These are phyloP conservation scores for Ceratobasidium theobromae DNA, from an alignment of 1,284 basidiomycete genomes.

Conservation along the genomic window DNA sequence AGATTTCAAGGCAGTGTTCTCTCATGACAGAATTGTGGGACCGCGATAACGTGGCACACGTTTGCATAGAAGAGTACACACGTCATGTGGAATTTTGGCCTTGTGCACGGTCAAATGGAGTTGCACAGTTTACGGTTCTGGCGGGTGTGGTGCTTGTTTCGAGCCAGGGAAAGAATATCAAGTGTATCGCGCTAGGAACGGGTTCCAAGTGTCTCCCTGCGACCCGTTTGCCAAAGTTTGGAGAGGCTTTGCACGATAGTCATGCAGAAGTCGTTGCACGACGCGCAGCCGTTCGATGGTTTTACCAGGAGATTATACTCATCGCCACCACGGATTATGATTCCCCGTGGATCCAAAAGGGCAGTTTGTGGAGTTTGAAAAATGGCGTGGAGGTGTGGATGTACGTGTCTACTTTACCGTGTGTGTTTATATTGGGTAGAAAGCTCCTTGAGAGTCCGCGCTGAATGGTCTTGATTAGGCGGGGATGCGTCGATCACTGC, in stretches of 20 bases:
- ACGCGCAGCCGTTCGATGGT: constrained; percentile 78
- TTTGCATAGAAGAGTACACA: constrained; percentile 13
- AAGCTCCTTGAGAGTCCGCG: constrained; percentile 16
- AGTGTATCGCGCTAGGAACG: constrained; percentile 73
- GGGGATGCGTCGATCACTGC: constrained; percentile 87
- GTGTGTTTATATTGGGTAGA: constrained; percentile 50
- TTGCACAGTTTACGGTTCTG: constrained; percentile 33
- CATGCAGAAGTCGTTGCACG: constrained; percentile 90
- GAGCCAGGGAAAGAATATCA: constrained; percentile 37
- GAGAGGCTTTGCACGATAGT: constrained; percentile 83
- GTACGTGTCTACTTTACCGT: constrained; percentile 89
- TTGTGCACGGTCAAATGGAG: constrained; percentile 33
- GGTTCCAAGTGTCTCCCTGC: constrained; percentile 86
- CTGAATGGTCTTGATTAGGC: constrained; percentile 52
- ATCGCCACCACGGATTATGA: background rate
- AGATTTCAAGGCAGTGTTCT: too few species aligned
- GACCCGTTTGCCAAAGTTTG: constrained; percentile 60
- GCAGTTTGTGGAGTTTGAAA: constrained; percentile 53
- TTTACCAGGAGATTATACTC: constrained; percentile 64
- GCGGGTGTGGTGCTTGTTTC: constrained; percentile 33
- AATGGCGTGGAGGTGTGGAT: constrained; percentile 59
- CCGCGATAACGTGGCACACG: background rate
- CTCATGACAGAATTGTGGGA: background rate
- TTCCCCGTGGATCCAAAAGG: constrained; percentile 54
- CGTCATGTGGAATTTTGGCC: constrained; percentile 31